Base-by-base conservation (phyloP, 768 basidiomycete genomes). In the Tephrocybe sp. region DNA sequence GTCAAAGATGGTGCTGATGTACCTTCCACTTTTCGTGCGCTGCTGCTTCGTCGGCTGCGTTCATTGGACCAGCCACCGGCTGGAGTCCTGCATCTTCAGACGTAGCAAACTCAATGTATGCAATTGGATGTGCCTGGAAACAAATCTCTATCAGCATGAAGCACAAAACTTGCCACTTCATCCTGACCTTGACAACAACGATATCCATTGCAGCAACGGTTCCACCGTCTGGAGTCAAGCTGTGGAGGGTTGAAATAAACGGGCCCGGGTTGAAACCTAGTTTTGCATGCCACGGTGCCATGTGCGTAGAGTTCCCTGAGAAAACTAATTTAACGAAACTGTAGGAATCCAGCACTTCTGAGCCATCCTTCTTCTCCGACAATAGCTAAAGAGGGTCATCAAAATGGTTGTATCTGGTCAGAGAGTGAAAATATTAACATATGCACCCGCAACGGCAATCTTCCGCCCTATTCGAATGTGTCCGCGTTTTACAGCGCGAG, bases 251-350 rank as follows among this genome's bases (percentile, higher is more conserved):
- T 0, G 91, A 82, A 22, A 95, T 74, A 60, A 78, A 89, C 1
- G 84, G 85, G 4, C 71, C 69, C 19, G 60, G 69, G 52, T 79
- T 80, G 62, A 92, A 92, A 6, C 97, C 97, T 5, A 99, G 77
- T 57, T 86, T 90, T 1, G 84, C 74, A 62, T 97, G 82, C 97
- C 97, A 99, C 0, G 84, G 79, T 4, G 87, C 89, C 46, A 95
- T 73, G 54, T 89, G 86, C 1, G 92, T 85, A 0, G 90, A 89
- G 65, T 99, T 99, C 2, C 91, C 93, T 3, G 78, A 75, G 14
- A 99, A 66, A 17, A 79, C 62, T 16, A 99, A 75, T 42, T 75
- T 76, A 19, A 79, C 80, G 5, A 78, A 83, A 52, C 80, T 71
- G 57, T 89, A 87, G 1, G 89, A 90, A 54, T 94, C 88, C 20